These are phyloP conservation scores for Penicillium sumatraense DNA, from an alignment of 2,329 filamentous ascomycete genomes.

Conservation along the genomic window DNA sequence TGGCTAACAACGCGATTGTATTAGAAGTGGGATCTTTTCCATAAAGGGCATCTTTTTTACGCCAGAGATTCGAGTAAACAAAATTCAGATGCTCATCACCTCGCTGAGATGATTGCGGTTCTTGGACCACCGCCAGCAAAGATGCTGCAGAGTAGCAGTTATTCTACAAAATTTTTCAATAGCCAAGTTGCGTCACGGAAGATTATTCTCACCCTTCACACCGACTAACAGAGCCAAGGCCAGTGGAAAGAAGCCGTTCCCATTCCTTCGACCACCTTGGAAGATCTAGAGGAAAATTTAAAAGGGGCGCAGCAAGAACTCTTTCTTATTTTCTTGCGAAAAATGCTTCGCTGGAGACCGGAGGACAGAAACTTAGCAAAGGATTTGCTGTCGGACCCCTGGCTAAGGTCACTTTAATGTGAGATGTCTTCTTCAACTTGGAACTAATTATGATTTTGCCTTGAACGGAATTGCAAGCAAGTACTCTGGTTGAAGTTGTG, in stretches of 20 bases:
- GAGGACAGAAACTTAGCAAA: conserved; percentile 22
- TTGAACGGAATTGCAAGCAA: too few relatives aligned
- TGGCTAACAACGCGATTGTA: too few relatives aligned
- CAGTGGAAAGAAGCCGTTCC: conserved; percentile 18
- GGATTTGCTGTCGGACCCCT: conserved; percentile 24
- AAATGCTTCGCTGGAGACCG: conserved; percentile 25
- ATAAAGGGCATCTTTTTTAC: conserved; percentile 25
- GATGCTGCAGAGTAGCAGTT: conserved; percentile 39
- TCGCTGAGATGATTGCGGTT: conserved; percentile 44
- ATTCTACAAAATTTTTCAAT: conserved; percentile 23
- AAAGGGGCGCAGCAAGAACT: conserved; percentile 9
- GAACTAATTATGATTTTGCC: too few relatives aligned
- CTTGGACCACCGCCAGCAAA: conserved; percentile 42
- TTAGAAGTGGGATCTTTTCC: conserved; percentile 29
- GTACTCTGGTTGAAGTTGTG: too few relatives aligned
- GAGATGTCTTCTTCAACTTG: too few relatives aligned
- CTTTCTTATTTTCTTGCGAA: conserved; percentile 26
- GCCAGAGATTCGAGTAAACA: conserved; percentile 16
- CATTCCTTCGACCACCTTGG: conserved; percentile 16
- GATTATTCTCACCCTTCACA: background rate
- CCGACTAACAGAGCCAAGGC: conserved; percentile 14
- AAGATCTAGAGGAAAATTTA: conserved; percentile 22
- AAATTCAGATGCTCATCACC: conserved; percentile 26
- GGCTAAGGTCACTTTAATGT: conserved; percentile 19
- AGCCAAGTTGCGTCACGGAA: conserved; percentile 19